Evolutionary conservation across 1,139 yeast genomes (phyloP), one percentile per base, ranked within the genome.

Genomic region (Groenewaldozyma auringiensis): DNA sequence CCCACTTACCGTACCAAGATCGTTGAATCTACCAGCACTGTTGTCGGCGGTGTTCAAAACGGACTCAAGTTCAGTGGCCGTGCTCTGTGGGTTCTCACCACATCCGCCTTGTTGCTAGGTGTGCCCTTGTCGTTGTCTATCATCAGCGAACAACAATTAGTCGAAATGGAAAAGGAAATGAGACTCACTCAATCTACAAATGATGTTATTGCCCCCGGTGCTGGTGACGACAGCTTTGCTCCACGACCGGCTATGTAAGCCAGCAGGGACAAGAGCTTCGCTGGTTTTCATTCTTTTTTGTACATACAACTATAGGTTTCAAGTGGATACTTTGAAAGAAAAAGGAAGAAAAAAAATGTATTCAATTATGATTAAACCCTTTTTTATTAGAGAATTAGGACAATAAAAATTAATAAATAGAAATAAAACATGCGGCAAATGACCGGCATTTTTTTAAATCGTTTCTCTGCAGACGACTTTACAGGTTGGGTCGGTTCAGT

Each of bases 91-190:
- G 75, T 83, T 50, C 58, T 87, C 51, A 81, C 96, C 32, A 82
- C 97, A 17, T 78, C 94, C 45, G 81, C 87, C 36, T 71, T 94
- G 60, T 76, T 92, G 55, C 73, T 92, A 60, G 97, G 96, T 63
- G 95, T 88, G 47, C 98, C 98, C 52, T 74, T 87, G 58, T 82
- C 96, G 4, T 74, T 92, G 62, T 85, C 96, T 45, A 84, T 89
- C 56, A 75, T 89, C 60, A 81, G 89, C 52, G 98, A 89, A 72
- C 92, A 88, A 61, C 96, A 89, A 71, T 76, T 89, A 64, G 81
- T 81, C 65, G 96, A 89, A 70, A 78, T 87, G 83, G 96, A 89
- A 72, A 86, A 85, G 72, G 94, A 87, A 64, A 81, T 88, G 76
- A 80, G 83, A 57, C 74, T 87, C 64, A 89, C 83, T 64, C 88